Base-by-base conservation (phyloP, 2,329 filamentous ascomycete genomes). In the Hirsutella thompsonii region DNA sequence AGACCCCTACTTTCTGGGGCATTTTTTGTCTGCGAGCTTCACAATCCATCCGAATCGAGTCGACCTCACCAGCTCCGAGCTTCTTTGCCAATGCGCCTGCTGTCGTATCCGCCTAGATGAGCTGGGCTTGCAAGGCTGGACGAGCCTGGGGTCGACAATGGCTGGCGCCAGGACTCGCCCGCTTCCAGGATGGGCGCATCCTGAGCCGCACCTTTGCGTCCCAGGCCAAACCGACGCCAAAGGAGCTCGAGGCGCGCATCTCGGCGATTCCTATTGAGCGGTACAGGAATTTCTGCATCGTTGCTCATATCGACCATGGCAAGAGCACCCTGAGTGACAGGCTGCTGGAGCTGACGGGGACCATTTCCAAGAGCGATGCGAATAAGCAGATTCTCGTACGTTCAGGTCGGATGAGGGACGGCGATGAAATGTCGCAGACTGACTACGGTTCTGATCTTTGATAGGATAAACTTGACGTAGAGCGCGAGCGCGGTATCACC, bases 221-320 rank as follows among this genome's bases (percentile, higher is more conserved):
- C 2, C 21, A 45, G 8, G 33, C 30, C 32, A 64, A 63, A 39
- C 42, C 55, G 5, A 52, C 55, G 8, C 52, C 60, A 4, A 45
- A 54, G 5, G 52, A 63, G 41, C 55, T 64, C 29, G 61, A 64
- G 32, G 52, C 52, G 11, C 72, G 78, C 48, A 88, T 90, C 45
- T 69, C 78, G 14, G 77, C 75, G 5, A 89, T 90, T 41, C 84
- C 84, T 2, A 81, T 89, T 53, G 77, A 83, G 43, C 76, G 84
- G 18, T 90, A 79, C 51, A 82, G 92, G 47, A 98, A 98, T 62
- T 98, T 98, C 61, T 98, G 92, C 63, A 96, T 98, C 55, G 90
- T 98, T 39, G 92, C 92, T 9, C 92, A 98, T 60, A 93, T 98
- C 57, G 92, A 98, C 60, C 92, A 98, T 78, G 92, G 92, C 54